Conservation (phyloP, 1,284 basidiomycete genomes). For the Pseudozyma thailandica region DNA sequence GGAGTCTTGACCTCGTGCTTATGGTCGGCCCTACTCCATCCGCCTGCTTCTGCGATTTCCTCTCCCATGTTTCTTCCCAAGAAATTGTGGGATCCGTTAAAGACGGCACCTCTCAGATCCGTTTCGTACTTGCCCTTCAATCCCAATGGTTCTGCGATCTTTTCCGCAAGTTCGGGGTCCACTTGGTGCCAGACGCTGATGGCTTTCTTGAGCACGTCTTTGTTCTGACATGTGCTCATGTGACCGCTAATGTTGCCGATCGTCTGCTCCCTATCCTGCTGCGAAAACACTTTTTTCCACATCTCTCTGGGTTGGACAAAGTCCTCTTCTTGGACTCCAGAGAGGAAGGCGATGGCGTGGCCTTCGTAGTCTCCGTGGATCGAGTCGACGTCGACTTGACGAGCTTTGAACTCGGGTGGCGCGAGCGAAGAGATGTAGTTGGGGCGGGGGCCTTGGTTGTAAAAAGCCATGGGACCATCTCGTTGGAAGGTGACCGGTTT, state of each 20-base stretch:
- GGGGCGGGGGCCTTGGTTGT: constrained; percentile 55
- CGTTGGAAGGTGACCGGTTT: constrained; percentile 53
- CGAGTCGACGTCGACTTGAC: constrained; percentile 34
- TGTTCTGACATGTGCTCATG: constrained; percentile 46
- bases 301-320: constrained; percentile 88
- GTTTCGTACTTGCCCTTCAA: constrained; percentile 49
- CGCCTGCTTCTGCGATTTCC: constrained; percentile 1
- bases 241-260: constrained; percentile 49
- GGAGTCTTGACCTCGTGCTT: constrained; percentile 16
- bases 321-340: constrained; percentile 75
- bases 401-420: constrained; percentile 38
- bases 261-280: constrained; percentile 64
- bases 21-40: constrained; percentile 16
- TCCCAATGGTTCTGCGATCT: constrained; percentile 48
- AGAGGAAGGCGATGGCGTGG: constrained; percentile 72
- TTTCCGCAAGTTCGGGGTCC: constrained; percentile 40
- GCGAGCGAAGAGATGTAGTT: constrained; percentile 50
- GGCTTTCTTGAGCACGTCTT: constrained; percentile 32
- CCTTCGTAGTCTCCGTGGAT: constrained; percentile 69
- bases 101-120: constrained; percentile 27
- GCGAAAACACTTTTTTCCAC: constrained; percentile 81
- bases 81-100: constrained; percentile 58
- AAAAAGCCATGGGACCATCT: constrained; percentile 50
- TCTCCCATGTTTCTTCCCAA: constrained; percentile 28
- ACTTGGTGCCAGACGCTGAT: constrained; percentile 57